A percentile compares a stretch with the other conserved stretches of the same genome.
These are phyloP conservation scores for Sporothrix curviconia DNA, from an alignment of 2,329 filamentous ascomycete species.

Conservation along the genomic window DNA sequence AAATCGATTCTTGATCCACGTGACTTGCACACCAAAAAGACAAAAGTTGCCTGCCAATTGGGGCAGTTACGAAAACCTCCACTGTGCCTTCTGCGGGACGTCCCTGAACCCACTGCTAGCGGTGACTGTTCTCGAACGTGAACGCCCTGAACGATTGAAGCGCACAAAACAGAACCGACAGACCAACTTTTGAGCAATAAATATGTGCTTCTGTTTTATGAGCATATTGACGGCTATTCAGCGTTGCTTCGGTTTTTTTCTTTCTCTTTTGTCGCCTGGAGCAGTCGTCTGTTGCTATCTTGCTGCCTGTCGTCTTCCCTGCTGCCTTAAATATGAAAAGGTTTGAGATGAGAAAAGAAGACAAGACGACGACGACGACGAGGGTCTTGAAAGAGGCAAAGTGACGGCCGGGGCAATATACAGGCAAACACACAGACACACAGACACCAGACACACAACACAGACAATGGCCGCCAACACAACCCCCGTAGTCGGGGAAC, in stretches of 20 bases:
- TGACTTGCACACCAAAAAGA: too few relatives aligned
- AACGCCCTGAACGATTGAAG: background rate
- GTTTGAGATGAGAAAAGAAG: background rate
- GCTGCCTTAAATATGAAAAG: conserved; percentile 2
- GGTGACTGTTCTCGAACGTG: background rate
- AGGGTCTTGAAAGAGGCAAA: too few relatives aligned
- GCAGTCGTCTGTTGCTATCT: background rate
- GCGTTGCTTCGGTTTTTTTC: too few relatives aligned
- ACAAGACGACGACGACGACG: too few relatives aligned
- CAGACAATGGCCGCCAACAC: conserved; percentile 29
- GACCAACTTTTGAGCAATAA: too few relatives aligned
- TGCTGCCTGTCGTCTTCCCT: conserved; percentile 1
- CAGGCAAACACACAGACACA: too few relatives aligned
- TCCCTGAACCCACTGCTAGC: background rate
- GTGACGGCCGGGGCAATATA: too few relatives aligned
- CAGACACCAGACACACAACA: too few relatives aligned
- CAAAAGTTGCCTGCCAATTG: too few relatives aligned
- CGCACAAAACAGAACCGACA: background rate
- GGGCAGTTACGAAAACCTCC: too few relatives aligned
- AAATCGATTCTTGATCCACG: background rate
- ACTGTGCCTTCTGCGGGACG: background rate
- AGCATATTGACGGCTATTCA: too few relatives aligned
- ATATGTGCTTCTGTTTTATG: too few relatives aligned
- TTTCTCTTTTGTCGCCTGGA: background rate
- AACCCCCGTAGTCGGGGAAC: conserved; percentile 53